Base-by-base conservation (phyloP, 148 eudicot species). In the Agrostemma githago region DNA sequence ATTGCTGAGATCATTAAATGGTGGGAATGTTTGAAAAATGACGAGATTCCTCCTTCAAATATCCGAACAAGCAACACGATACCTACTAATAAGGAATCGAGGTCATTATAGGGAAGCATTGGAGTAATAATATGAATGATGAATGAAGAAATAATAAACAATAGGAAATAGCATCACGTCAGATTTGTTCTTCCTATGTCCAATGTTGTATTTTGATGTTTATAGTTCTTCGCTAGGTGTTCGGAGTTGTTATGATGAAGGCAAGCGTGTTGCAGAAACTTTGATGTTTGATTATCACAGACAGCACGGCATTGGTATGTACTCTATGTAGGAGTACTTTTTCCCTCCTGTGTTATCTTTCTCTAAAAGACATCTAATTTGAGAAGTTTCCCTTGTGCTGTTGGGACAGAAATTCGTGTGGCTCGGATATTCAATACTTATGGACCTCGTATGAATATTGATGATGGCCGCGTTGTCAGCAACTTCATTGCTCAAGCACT, bases 261-360 rank as follows among this genome's bases (percentile, higher is more conserved):
- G 99, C 59, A 96, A 96, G 82, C 88, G 99, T 73, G 99, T 96
- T 19, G 99, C 99, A 60, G 99, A 96, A 82, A 96, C 99, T 17
- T 83, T 96, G 87, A 95, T 95, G 99, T 95, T 95, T 82, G 99
- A 95, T 81, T 95, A 95, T 78, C 99, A 95, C 75, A 89, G 99
- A 79, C 99, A 96, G 78, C 99, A 96, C 80, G 99, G 99, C 56
- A 90, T 96, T 44, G 99, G 99, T 92, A 80, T 66, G 44, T 17
- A 10, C 17, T n/a, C n/a, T n/a, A n/a, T n/a, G n/a, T n/a, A n/a
- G n/a, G n/a, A n/a, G n/a, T n/a, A 9, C 20, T 2, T 40, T 60
- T 44, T 60, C 37, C 44, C 61, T 68, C 58, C 34, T 26, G 21
- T 51, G 71, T 61, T 53, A 21, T 12, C n/a, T 6, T 56, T 38